phyloP scores from a whole-genome alignment of 495 filamentous ascomycete species.

The Xylaria curta region DNA sequence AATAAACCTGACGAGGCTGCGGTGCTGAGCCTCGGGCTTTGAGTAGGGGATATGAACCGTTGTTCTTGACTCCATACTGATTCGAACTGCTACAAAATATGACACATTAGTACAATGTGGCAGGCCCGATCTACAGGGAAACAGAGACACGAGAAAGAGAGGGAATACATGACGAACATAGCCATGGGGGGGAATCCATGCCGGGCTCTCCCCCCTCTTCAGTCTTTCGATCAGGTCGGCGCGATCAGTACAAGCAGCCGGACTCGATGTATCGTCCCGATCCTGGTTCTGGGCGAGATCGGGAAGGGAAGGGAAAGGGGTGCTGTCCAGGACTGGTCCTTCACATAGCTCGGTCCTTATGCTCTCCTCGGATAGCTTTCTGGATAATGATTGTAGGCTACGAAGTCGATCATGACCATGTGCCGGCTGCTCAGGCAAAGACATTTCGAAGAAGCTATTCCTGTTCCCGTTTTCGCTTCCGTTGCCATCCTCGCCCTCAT shows the following conservation, averaged over 20 bases:
- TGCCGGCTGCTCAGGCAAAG: slow-evolving; percentile 26
- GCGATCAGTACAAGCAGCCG: slow-evolving; percentile 59
- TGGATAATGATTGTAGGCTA: slow-evolving; percentile 30
- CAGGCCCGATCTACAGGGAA: not conserved
- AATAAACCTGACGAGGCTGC: slow-evolving; percentile 39
- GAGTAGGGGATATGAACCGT: slow-evolving; percentile 36
- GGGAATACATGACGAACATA: slow-evolving; percentile 54
- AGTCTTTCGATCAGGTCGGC: slow-evolving; percentile 83
- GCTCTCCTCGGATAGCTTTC: slow-evolving; percentile 56
- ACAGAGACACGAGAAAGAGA: not conserved
- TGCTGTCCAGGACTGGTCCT: slow-evolving; percentile 55
- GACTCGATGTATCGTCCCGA: slow-evolving; percentile 15
- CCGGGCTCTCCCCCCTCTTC: slow-evolving; percentile 79
- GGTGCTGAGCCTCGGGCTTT: slow-evolving; percentile 43
- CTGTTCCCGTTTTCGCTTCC: not conserved
- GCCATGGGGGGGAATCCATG: slow-evolving; percentile 68
- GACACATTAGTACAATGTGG: slow-evolving; percentile 23
- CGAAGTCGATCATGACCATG: slow-evolving; percentile 17
- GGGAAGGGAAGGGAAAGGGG: slow-evolving; percentile 7
- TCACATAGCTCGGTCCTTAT: slow-evolving; percentile 64
- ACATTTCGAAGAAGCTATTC: slow-evolving; percentile 26
- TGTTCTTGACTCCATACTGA: slow-evolving; percentile 44
- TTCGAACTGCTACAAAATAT: slow-evolving; percentile 42
- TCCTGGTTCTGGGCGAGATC: slow-evolving; percentile 36
- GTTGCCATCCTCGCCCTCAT: not conserved